phyloP scores from a whole-genome alignment of 352 stramenopile species.

The Phytophthora megakarya region DNA sequence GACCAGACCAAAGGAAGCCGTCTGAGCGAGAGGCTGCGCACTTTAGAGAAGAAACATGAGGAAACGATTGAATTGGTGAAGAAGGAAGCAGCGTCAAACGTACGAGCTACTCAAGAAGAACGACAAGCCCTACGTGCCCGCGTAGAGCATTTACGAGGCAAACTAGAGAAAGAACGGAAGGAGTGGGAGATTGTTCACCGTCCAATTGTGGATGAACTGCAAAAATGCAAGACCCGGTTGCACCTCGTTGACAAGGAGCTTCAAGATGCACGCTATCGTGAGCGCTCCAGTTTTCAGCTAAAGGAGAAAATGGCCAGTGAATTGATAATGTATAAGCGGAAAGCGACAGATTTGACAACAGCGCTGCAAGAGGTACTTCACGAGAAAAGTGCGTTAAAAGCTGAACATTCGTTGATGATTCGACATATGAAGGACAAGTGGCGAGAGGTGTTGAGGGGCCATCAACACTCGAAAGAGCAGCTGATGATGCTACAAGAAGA shows the following conservation, averaged over 20 bases:
- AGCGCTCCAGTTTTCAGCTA: slow-evolving; percentile 66
- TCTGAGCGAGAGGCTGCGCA: slow-evolving; percentile 60
- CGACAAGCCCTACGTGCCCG: slow-evolving; percentile 68
- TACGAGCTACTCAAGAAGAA: slow-evolving; percentile 69
- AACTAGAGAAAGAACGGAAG: slow-evolving; percentile 71
- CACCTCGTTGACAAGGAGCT: slow-evolving; percentile 74
- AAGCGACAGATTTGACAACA: slow-evolving; percentile 53
- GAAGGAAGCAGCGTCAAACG: slow-evolving; percentile 53
- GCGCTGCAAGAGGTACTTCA: slow-evolving; percentile 58
- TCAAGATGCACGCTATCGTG: slow-evolving; percentile 59
- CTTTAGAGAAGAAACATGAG: slow-evolving; percentile 65
- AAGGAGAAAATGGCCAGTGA: slow-evolving; percentile 74
- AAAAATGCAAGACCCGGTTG: slow-evolving; percentile 51
- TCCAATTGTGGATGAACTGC: slow-evolving; percentile 58
- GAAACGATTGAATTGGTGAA: slow-evolving; percentile 62
- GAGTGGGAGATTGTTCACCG: slow-evolving; percentile 63
- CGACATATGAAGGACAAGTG: slow-evolving; percentile 73
- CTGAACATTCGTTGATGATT: slow-evolving; percentile 49
- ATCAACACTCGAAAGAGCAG: slow-evolving; percentile 60
- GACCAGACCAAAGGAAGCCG: slow-evolving; percentile 57
- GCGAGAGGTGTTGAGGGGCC: slow-evolving; percentile 49
- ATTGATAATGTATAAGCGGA: slow-evolving; percentile 55
- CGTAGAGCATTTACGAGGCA: slow-evolving; percentile 69
- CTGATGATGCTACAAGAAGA: slow-evolving; percentile 74
- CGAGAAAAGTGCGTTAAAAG: slow-evolving; percentile 52